These are phyloP conservation scores for Isatis tinctoria DNA, from an alignment of 345 rosid species.

Conservation along the genomic window DNA sequence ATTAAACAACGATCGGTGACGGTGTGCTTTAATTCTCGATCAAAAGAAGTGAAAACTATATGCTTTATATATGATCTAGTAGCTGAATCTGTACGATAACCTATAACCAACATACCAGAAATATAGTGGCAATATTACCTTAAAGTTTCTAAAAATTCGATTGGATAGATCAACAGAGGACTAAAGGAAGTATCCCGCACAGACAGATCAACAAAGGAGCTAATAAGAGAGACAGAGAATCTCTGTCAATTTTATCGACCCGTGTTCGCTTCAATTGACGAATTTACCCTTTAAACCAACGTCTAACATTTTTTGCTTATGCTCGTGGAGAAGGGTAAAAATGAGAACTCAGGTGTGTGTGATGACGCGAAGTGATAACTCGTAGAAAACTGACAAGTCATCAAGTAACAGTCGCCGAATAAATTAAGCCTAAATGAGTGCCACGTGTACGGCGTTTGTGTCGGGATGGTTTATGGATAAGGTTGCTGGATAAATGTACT, in stretches of 20 bases:
- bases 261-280: neutral
- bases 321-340: neutral
- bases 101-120: neutral
- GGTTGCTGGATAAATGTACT: neutral
- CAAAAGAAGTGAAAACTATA: neutral
- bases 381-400: conserved; percentile 19
- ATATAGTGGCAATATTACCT: neutral
- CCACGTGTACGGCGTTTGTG: conserved; percentile 16
- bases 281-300: neutral
- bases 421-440: neutral
- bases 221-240: neutral
- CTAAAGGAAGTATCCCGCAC: neutral
- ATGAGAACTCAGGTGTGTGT: neutral
- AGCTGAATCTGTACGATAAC: neutral
- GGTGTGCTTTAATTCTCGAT: too few relatives aligned
- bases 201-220: conserved; percentile 11
- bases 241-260: conserved; percentile 3
- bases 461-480: conserved; percentile 17
- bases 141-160: neutral
- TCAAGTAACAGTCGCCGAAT: conserved; percentile 24
- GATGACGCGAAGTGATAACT: conserved; percentile 10
- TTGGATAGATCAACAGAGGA: conserved; percentile 9
- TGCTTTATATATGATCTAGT: neutral
- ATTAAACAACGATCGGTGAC: neutral
- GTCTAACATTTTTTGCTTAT: neutral